Conservation (phyloP, 495 filamentous ascomycete genomes). For the Penicillium lagena region DNA sequence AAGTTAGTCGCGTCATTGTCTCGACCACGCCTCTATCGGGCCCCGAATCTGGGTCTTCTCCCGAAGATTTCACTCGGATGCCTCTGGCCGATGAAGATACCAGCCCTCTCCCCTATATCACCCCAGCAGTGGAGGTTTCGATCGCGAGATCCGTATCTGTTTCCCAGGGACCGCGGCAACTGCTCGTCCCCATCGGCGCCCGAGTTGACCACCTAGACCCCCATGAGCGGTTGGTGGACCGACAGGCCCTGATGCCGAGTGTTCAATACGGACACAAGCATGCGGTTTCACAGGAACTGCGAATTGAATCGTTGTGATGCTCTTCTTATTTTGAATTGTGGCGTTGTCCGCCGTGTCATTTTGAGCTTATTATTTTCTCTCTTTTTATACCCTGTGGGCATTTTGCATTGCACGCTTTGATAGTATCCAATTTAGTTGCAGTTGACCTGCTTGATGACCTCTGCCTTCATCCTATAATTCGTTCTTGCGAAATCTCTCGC, state of each 20-base stretch:
- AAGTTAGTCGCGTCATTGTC: background rate
- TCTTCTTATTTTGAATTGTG: background rate
- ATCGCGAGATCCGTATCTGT: constrained; percentile 37
- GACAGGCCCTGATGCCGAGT: constrained; percentile 17
- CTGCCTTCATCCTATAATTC: too few species aligned
- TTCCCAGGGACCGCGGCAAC: constrained; percentile 27
- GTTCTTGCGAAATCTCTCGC: too few species aligned
- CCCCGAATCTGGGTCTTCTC: background rate
- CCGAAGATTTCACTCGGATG: background rate
- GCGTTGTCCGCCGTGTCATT: background rate
- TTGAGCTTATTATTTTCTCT: background rate
- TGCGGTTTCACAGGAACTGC: constrained; percentile 30
- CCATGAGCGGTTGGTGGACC: constrained; percentile 20
- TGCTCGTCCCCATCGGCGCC: constrained; percentile 29
- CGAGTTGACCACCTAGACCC: constrained; percentile 16
- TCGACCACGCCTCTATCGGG: background rate
- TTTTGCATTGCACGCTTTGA: background rate
- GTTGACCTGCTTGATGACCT: too few species aligned
- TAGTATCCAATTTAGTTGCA: too few species aligned
- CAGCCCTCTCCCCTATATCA: background rate
- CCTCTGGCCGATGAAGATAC: background rate
- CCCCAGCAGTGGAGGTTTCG: constrained; percentile 30
- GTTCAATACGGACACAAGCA: constrained; percentile 24
- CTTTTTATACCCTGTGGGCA: constrained; percentile 1
- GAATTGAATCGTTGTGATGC: constrained; percentile 29